phyloP scores from a whole-genome alignment of 495 filamentous ascomycete genomes.

The Pseudoneurospora amorphoporcata region DNA sequence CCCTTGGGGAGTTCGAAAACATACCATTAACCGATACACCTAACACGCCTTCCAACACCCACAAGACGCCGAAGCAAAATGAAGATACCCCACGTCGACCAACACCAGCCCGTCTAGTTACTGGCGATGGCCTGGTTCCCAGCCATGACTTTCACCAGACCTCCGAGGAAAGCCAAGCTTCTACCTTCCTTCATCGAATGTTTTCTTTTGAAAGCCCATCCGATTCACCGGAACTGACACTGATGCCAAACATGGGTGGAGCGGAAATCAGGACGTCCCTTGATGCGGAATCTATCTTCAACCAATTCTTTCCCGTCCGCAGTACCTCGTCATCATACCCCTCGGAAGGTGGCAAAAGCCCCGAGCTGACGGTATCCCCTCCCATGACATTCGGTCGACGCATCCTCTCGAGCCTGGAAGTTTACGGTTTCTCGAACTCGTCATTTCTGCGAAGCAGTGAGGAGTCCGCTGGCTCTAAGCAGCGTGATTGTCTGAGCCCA shows the following conservation, averaged over 20 bases:
- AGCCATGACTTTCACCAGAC: not conserved
- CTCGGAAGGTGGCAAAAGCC: conserved; percentile 14
- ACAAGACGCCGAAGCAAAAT: not conserved
- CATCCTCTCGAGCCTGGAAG: conserved; percentile 7
- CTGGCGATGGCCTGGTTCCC: not conserved
- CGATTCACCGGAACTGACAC: conserved; percentile 3
- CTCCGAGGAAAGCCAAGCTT: not conserved
- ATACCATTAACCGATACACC: not conserved
- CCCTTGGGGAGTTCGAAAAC: not conserved
- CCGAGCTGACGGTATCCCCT: conserved; percentile 12
- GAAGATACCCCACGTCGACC: not conserved
- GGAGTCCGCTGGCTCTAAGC: not conserved
- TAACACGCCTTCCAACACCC: not conserved
- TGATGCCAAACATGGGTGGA: conserved; percentile 6
- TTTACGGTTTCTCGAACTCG: not conserved
- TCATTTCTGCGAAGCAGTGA: conserved; percentile 1
- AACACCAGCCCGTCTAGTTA: not conserved
- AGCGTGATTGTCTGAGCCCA: not conserved
- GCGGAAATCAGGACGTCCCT: conserved; percentile 2
- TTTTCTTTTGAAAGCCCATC: conserved; percentile 15
- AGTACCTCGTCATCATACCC: conserved; percentile 20
- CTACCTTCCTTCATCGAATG: not conserved
- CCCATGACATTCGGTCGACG: conserved; percentile 15
- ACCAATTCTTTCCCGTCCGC: not conserved
- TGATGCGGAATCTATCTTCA: not conserved